Conservation (phyloP, 2,329 filamentous ascomycete species). For the Fusarium solani-melongenae region DNA sequence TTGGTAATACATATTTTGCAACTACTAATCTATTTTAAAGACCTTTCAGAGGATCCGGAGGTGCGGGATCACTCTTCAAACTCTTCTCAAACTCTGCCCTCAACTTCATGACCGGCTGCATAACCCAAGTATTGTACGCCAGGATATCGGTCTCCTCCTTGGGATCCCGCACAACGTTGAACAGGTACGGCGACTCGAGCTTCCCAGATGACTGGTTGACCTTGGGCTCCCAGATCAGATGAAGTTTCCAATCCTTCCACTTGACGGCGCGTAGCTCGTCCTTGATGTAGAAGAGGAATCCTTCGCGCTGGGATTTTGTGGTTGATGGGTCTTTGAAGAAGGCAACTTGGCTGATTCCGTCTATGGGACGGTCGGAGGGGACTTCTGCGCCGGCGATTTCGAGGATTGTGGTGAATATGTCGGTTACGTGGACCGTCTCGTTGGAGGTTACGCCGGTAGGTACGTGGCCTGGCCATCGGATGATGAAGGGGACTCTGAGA, state of each 20-base stretch:
- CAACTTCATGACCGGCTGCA: slow-evolving; percentile 46
- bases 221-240: slow-evolving; percentile 49
- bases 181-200: slow-evolving; percentile 49
- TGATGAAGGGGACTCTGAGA: slow-evolving; percentile 49
- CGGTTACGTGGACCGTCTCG: slow-evolving; percentile 48
- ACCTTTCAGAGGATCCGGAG: slow-evolving; percentile 46
- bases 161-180: slow-evolving; percentile 46
- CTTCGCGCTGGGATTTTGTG: slow-evolving; percentile 32
- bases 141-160: slow-evolving; percentile 49
- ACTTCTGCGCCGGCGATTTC: slow-evolving; percentile 32
- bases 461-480: slow-evolving; percentile 47
- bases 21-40: background rate
- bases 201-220: slow-evolving; percentile 47
- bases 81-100: slow-evolving; percentile 43
- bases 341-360: slow-evolving; percentile 43
- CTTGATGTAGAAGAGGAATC: slow-evolving; percentile 50
- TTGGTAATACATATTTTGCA: too few species aligned
- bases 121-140: slow-evolving; percentile 48
- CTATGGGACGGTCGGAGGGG: slow-evolving; percentile 46
- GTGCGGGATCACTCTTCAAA: slow-evolving; percentile 45
- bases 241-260: slow-evolving; percentile 51
- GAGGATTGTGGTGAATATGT: slow-evolving; percentile 47
- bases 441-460: slow-evolving; percentile 43
- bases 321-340: slow-evolving; percentile 41
- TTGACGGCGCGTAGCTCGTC: slow-evolving; percentile 49